Evolutionary conservation across 2,329 filamentous ascomycete species (phyloP), one percentile per base, ranked within the genome.

Genomic region (Xylaria polymorpha): DNA sequence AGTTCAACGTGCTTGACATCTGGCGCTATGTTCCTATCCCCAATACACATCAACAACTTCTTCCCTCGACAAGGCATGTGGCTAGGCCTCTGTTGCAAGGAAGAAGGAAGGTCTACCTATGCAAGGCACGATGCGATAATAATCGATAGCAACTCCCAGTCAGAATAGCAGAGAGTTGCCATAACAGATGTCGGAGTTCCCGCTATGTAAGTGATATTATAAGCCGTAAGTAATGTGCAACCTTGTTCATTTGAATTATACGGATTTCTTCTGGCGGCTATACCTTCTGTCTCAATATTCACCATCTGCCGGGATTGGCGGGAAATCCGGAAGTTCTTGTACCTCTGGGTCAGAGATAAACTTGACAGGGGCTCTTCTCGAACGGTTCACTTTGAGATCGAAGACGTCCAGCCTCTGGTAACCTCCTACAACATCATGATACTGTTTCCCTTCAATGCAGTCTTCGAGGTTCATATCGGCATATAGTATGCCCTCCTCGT

Each of bases 401-500:
- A 88, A 88, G 1, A 88, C 79, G 73, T 88, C 85, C 3, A 85
- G 74, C 1, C 86, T 77, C 74, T 88, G 86, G 75, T 88, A 88
- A 0, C 85, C 85, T 0, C 86, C 86, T 1, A 85, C 84, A 2
- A 87, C 81, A 75, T 88, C 86, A 67, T 87, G 86, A 68, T 85
- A 88, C 73, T 88, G 86, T 71, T 88, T 88, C 0, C 83, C 83
- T 70, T 88, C 86, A 0, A 88, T 77, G 46, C 84, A 86, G 4
- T 83, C 79, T 0, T 80, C 78, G 4, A 87, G 67, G 72, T 87
- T 78, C 67, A 88, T 66, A 66, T 87, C 85, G 0, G 84, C 84
- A 72, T 87, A 88, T 8, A 86, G 56, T 7, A 88, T 82, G 0
- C 80, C 85, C 69, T 87, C 85, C 14, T 82, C 77, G 0, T 77